These are phyloP conservation scores for Pseudogymnoascus sp. DNA, from an alignment of 2,329 filamentous ascomycete genomes.

Conservation along the genomic window DNA sequence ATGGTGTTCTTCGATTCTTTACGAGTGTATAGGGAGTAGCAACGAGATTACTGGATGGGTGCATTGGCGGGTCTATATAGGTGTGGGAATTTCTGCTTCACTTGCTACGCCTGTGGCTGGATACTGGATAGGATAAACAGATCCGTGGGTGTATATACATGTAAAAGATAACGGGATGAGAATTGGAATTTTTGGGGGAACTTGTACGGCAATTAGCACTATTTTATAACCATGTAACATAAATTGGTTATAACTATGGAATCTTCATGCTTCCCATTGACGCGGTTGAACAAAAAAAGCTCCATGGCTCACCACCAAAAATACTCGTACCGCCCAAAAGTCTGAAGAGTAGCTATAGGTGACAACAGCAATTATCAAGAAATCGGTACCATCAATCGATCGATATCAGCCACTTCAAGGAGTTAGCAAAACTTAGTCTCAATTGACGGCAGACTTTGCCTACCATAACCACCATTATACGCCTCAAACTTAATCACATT, in stretches of 20 bases:
- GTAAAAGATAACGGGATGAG: neutral
- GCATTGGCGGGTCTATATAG: neutral
- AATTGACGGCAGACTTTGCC: conserved; percentile 11
- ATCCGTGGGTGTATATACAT: neutral
- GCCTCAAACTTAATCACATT: conserved; percentile 43
- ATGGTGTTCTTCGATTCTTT: conserved; percentile 1
- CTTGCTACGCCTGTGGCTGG: neutral
- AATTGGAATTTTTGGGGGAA: neutral
- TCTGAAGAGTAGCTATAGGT: too few relatives aligned
- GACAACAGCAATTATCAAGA: conserved; percentile 18
- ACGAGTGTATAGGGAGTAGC: neutral
- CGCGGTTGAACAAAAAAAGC: too few relatives aligned
- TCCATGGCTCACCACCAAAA: too few relatives aligned
- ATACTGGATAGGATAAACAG: neutral
- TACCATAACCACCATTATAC: conserved; percentile 32
- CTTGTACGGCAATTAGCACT: neutral
- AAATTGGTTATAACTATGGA: too few relatives aligned
- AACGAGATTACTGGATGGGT: neutral
- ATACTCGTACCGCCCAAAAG: too few relatives aligned
- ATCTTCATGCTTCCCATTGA: neutral
- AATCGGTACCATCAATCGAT: conserved; percentile 45
- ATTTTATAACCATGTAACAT: neutral
- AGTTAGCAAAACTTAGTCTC: conserved; percentile 12
- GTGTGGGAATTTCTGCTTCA: neutral
- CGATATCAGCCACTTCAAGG: conserved; percentile 40